Conservation (phyloP, 768 basidiomycete genomes). For the Hirschioporus abietinus region DNA sequence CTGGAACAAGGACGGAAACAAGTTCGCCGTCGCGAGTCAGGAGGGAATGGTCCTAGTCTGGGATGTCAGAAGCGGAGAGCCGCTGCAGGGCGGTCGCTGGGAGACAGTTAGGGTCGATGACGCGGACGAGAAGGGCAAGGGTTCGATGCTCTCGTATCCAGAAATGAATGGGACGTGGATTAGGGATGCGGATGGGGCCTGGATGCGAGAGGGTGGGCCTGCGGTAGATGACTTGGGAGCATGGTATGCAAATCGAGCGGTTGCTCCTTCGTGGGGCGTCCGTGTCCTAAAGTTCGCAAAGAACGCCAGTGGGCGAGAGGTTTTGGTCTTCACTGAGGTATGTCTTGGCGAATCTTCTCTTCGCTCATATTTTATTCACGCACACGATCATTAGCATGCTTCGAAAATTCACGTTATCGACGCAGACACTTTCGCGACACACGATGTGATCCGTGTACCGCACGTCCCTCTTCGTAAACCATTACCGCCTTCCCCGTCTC, state of each 20-base stretch:
- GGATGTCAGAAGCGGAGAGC: constrained; percentile 73
- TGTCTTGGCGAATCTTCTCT: constrained; percentile 14
- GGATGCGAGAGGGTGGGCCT: neutral
- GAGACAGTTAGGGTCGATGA: constrained; percentile 26
- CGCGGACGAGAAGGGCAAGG: constrained; percentile 3
- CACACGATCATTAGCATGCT: constrained; percentile 64
- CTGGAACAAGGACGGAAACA: constrained; percentile 68
- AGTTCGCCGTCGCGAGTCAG: constrained; percentile 81
- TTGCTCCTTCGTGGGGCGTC: constrained; percentile 77
- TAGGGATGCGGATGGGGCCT: neutral
- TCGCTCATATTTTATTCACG: constrained; percentile 2
- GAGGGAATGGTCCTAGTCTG: constrained; percentile 77
- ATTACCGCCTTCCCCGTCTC: neutral
- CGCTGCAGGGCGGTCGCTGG: constrained; percentile 64
- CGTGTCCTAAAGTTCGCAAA: constrained; percentile 82
- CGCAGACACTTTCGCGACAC: constrained; percentile 78
- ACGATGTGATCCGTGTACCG: constrained; percentile 62
- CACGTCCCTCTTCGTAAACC: neutral
- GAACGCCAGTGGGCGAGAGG: constrained; percentile 57
- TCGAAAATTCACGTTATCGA: constrained; percentile 80
- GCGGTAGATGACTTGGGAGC: neutral
- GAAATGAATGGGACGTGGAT: neutral
- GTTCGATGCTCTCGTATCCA: neutral
- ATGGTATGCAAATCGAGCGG: neutral
- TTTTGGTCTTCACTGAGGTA: constrained; percentile 90